Evolutionary conservation across 2,329 filamentous ascomycete genomes (phyloP), one percentile per base, ranked within the genome.

Genomic region (Colletotrichum cereale): DNA sequence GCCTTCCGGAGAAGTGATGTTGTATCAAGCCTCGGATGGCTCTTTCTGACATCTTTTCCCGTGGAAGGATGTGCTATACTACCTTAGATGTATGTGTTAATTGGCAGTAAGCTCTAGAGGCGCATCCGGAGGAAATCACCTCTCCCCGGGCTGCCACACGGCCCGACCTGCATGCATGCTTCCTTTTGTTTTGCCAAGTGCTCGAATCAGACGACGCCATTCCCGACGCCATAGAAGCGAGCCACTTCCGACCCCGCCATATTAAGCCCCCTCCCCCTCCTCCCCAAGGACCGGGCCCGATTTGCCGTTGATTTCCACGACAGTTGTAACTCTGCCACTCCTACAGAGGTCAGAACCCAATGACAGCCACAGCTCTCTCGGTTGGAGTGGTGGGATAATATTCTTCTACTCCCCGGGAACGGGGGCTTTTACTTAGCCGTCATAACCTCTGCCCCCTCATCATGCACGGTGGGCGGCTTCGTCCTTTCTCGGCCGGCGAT

Each of bases 401-500:
- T n/a, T n/a, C n/a, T n/a, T n/a, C n/a, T n/a, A n/a, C n/a, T n/a
- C n/a, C n/a, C n/a, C n/a, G n/a, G n/a, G n/a, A n/a, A n/a, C n/a
- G n/a, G n/a, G n/a, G n/a, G n/a, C n/a, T n/a, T n/a, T n/a, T n/a
- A n/a, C n/a, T n/a, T n/a, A n/a, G n/a, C n/a, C n/a, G n/a, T n/a
- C n/a, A n/a, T n/a, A n/a, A n/a, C n/a, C n/a, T n/a, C n/a, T n/a
- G n/a, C n/a, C 29, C 40, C 57, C 57, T 48, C 40, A 56, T 66
- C 63, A 50, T 52, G 40, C 64, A 38, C 18, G n/a, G n/a, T n/a
- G n/a, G n/a, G 47, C 48, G 57, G 26, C 57, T 47, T 34, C 67
- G 48, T 69, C 67, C 60, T 53, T 66, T 44, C 29, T 58, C 68
- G 64, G 68, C 52, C 64, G 68, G 47, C 36, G 64, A 71, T 62